Evolutionary conservation across 768 basidiomycete genomes (phyloP).

Genomic region (Boletus insuetus): DNA sequence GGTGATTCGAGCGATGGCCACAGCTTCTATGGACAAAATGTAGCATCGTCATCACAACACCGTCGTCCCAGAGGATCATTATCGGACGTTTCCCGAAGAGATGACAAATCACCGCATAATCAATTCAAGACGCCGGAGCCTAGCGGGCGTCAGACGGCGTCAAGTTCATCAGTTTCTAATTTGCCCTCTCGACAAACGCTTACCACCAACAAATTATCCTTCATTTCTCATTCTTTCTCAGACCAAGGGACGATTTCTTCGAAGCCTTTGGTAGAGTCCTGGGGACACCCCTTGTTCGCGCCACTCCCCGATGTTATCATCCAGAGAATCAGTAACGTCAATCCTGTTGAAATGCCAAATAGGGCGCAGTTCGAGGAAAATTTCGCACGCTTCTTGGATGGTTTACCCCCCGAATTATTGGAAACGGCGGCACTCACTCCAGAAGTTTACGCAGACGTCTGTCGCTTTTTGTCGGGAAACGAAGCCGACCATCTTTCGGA

Average conservation of each 20-base stretch:
- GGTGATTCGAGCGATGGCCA: constrained; percentile 33
- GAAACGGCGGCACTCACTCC: constrained; percentile 59
- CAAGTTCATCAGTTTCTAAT: constrained; percentile 22
- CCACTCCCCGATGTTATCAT: constrained; percentile 57
- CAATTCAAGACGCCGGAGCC: constrained; percentile 25
- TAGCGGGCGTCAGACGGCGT: constrained; percentile 16
- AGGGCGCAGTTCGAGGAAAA: constrained; percentile 51
- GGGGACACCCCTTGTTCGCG: constrained; percentile 56
- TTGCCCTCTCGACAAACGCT: constrained; percentile 24
- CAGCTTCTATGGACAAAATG: constrained; percentile 48
- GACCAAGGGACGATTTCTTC: constrained; percentile 39
- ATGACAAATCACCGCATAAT: constrained; percentile 13
- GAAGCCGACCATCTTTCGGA: constrained; percentile 33
- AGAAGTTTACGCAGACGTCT: constrained; percentile 52
- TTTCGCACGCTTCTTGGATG: constrained; percentile 47
- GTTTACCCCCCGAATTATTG: constrained; percentile 51
- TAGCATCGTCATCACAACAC: constrained; percentile 36
- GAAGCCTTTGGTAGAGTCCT: constrained; percentile 50
- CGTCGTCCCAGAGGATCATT: constrained; percentile 26
- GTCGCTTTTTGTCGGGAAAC: constrained; percentile 43
- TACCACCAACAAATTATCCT: constrained; percentile 34
- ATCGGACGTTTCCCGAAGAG: constrained; percentile 17
- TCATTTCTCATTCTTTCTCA: constrained; percentile 43
- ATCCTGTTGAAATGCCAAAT: constrained; percentile 58
- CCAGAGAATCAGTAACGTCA: constrained; percentile 51